Evolutionary conservation across 192 early-diverging fungal species (phyloP).

Genomic region (Entophlyctis helioformis): DNA sequence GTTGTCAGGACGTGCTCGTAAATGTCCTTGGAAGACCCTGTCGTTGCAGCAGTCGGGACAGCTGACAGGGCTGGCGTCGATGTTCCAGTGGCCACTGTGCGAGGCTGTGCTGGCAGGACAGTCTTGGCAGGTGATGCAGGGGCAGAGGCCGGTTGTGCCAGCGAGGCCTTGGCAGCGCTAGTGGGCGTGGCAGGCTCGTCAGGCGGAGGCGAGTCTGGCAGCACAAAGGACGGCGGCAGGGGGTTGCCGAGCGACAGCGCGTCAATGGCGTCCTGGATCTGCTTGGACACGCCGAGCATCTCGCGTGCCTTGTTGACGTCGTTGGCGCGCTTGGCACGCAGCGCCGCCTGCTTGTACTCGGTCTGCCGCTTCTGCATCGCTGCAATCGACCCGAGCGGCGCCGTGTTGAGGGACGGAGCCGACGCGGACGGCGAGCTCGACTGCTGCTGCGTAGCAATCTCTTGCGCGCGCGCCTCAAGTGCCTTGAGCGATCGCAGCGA

Average conservation of each 20-base stretch:
- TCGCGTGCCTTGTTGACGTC: slow-evolving; percentile 33
- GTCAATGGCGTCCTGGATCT: slow-evolving; percentile 27
- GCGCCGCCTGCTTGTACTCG: slow-evolving; percentile 50
- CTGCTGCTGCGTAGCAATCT: background rate
- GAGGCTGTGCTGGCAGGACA: too few species aligned
- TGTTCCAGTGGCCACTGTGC: too few species aligned
- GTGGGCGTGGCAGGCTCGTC: background rate
- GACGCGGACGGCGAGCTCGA: background rate
- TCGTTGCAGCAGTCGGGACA: background rate
- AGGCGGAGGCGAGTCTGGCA: slow-evolving; percentile 5
- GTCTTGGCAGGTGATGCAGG: slow-evolving; percentile 9
- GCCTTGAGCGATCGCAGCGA: slow-evolving; percentile 22
- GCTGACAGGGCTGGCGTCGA: too few species aligned
- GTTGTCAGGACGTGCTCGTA: slow-evolving; percentile 30
- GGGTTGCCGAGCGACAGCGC: slow-evolving; percentile 14
- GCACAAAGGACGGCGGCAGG: slow-evolving; percentile 4
- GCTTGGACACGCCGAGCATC: slow-evolving; percentile 31
- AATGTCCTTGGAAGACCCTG: slow-evolving; percentile 24
- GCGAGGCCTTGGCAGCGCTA: background rate
- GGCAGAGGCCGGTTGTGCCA: slow-evolving; percentile 1
- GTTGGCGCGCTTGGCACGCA: slow-evolving; percentile 36
- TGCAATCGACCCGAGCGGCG: background rate
- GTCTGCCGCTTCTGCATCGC: slow-evolving; percentile 18
- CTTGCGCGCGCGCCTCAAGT: slow-evolving; percentile 16
- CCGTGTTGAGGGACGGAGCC: background rate